A percentile compares a stretch with the other conserved stretches of the same genome.
Conservation (phyloP, 306 rosid genomes). For the Coriaria nepalensis region DNA sequence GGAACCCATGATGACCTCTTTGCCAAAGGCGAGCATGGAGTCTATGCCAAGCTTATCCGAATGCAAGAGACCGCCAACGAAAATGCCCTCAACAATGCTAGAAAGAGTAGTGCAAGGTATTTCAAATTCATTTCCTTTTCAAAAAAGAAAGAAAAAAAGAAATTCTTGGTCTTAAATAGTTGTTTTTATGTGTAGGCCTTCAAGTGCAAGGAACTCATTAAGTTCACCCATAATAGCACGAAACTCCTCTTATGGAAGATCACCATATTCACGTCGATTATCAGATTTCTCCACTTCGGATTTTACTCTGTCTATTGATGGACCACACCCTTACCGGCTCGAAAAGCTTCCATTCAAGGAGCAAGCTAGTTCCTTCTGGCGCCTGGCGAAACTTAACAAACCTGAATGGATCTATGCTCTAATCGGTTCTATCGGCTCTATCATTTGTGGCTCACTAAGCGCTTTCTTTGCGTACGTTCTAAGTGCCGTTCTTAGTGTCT, state of each 20-base stretch:
- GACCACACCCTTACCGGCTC: constrained; percentile 51
- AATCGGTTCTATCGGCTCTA: constrained; percentile 67
- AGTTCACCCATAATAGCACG: constrained; percentile 89
- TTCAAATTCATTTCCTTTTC: constrained; percentile 9
- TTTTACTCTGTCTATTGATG: constrained; percentile 65
- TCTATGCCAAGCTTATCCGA: constrained; percentile 68
- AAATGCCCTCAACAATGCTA: constrained; percentile 66
- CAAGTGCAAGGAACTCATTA: constrained; percentile 89
- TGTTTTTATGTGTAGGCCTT: constrained; percentile 45
- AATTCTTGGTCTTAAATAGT: constrained; percentile 8
- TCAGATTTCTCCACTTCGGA: constrained; percentile 89
- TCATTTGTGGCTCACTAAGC: constrained; percentile 77
- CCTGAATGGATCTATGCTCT: constrained; percentile 84
- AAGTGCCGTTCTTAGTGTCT: constrained; percentile 64
- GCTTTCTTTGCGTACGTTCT: constrained; percentile 87
- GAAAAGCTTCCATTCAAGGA: constrained; percentile 80
- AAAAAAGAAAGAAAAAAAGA: neutral
- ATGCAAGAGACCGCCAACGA: constrained; percentile 85
- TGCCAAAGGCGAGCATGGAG: constrained; percentile 65
- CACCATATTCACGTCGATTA: constrained; percentile 86
- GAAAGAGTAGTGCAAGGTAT: constrained; percentile 92
- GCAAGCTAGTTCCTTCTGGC: constrained; percentile 89
- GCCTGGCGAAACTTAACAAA: constrained; percentile 84
- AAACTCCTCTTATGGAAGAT: constrained; percentile 83
- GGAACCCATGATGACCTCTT: constrained; percentile 85